These are phyloP conservation scores for Curvularia sp. DNA, from an alignment of 2,329 filamentous ascomycete species.

Conservation along the genomic window DNA sequence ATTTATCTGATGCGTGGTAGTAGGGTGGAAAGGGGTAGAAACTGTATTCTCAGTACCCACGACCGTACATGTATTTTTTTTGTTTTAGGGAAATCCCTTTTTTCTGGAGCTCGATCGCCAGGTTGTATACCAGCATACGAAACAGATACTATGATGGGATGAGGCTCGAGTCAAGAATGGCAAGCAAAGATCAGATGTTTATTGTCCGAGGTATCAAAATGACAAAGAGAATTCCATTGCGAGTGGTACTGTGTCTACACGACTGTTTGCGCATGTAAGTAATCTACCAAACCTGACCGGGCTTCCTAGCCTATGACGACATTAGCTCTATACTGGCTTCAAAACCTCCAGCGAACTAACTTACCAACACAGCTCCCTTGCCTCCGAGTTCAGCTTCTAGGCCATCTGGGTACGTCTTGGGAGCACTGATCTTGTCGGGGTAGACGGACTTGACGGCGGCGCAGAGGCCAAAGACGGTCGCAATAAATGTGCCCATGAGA, in stretches of 20 bases:
- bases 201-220: slow-evolving; percentile 3
- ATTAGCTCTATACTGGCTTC: slow-evolving; percentile 12
- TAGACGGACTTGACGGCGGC: slow-evolving; percentile 52
- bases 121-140: not conserved
- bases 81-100: not conserved
- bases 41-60: not conserved
- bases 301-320: slow-evolving; percentile 31
- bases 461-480: slow-evolving; percentile 51
- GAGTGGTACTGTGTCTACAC: slow-evolving; percentile 18
- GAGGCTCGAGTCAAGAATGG: not conserved
- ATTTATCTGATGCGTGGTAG: not conserved
- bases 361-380: slow-evolving; percentile 51
- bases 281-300: slow-evolving; percentile 30
- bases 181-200: not conserved
- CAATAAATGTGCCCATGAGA: slow-evolving; percentile 55
- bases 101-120: not conserved
- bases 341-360: slow-evolving; percentile 14
- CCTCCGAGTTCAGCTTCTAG: slow-evolving; percentile 59
- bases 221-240: slow-evolving; percentile 13
- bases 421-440: slow-evolving; percentile 56
- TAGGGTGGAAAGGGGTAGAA: not conserved
- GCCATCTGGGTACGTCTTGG: slow-evolving; percentile 57
- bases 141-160: not conserved
- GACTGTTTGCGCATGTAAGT: not conserved
- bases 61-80: not conserved